These are phyloP conservation scores for Flaveria bidentis DNA, from an alignment of 129 eudicot genomes.

Conservation along the genomic window DNA sequence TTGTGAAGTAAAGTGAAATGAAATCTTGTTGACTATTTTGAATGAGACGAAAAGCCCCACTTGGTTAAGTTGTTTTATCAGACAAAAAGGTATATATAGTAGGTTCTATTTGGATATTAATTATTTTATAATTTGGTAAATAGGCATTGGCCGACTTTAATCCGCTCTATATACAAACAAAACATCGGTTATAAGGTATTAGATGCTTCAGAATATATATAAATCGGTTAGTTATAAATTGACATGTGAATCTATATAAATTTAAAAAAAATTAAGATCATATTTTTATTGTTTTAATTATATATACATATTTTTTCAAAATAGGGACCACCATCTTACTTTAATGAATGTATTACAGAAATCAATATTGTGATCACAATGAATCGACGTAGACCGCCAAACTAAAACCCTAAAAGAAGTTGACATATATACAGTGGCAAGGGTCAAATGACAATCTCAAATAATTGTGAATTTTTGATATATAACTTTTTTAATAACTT, in stretches of 20 bases:
- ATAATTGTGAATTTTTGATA: neutral
- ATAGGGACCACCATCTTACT: neutral
- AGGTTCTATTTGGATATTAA: slow-evolving; percentile 7
- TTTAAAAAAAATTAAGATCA: neutral
- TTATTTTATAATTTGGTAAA: neutral
- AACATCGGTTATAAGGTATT: slow-evolving; percentile 30
- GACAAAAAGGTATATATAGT: slow-evolving; percentile 17
- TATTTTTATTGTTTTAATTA: neutral
- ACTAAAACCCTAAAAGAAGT: slow-evolving; percentile 4
- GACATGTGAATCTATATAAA: neutral
- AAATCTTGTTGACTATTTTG: slow-evolving; percentile 32
- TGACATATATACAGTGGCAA: neutral
- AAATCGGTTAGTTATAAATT: neutral
- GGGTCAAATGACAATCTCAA: neutral
- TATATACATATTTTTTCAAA: neutral
- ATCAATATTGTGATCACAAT: neutral
- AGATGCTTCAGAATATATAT: slow-evolving; percentile 5
- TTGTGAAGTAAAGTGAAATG: slow-evolving; percentile 33
- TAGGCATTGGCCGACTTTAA: slow-evolving; percentile 17
- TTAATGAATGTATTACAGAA: neutral
- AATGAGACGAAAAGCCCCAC: slow-evolving; percentile 34
- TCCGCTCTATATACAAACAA: slow-evolving; percentile 29
- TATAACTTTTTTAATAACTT: no score
- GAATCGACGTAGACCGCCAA: neutral
- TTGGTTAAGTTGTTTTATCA: slow-evolving; percentile 15